Conservation (phyloP, 108 stramenopile species). For the Pseudonitzschia delicatissima region DNA sequence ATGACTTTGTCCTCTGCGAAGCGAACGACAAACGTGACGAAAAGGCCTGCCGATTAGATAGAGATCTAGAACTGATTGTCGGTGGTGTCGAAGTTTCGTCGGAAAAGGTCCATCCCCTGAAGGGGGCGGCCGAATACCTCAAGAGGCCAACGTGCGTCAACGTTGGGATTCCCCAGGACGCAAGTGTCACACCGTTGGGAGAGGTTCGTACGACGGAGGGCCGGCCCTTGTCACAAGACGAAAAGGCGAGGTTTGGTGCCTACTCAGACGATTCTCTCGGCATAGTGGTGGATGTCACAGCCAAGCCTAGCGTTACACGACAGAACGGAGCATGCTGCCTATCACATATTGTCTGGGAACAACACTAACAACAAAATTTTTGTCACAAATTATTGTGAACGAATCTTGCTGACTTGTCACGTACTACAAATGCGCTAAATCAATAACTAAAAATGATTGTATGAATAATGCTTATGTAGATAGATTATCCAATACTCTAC, state of each 20-base stretch:
- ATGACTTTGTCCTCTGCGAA: slow-evolving; percentile 74
- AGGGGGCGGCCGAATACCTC: slow-evolving; percentile 75
- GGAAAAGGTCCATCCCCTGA: slow-evolving; percentile 28
- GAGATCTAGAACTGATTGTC: slow-evolving; percentile 56
- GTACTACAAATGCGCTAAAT: too few species aligned
- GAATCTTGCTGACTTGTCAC: too few species aligned
- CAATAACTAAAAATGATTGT: too few species aligned
- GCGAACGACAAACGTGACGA: slow-evolving; percentile 77
- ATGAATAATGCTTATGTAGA: too few species aligned
- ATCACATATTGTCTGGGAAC: slow-evolving; percentile 86
- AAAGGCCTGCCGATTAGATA: slow-evolving; percentile 68
- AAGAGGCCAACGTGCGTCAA: slow-evolving; percentile 75
- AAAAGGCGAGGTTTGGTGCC: slow-evolving; percentile 27
- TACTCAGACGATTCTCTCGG: slow-evolving; percentile 32
- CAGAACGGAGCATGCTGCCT: slow-evolving; percentile 78
- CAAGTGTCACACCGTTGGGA: slow-evolving; percentile 41
- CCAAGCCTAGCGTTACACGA: slow-evolving; percentile 45
- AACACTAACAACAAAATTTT: too few species aligned
- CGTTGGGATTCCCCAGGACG: slow-evolving; percentile 56
- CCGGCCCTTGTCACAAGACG: slow-evolving; percentile 8
- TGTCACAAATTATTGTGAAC: too few species aligned
- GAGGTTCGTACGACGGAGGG: slow-evolving; percentile 35
- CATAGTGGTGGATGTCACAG: slow-evolving; percentile 37
- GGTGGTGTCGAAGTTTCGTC: slow-evolving; percentile 48
- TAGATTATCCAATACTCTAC: too few species aligned